Conservation (phyloP, 2,329 filamentous ascomycete genomes). For the Fusarium citri region DNA sequence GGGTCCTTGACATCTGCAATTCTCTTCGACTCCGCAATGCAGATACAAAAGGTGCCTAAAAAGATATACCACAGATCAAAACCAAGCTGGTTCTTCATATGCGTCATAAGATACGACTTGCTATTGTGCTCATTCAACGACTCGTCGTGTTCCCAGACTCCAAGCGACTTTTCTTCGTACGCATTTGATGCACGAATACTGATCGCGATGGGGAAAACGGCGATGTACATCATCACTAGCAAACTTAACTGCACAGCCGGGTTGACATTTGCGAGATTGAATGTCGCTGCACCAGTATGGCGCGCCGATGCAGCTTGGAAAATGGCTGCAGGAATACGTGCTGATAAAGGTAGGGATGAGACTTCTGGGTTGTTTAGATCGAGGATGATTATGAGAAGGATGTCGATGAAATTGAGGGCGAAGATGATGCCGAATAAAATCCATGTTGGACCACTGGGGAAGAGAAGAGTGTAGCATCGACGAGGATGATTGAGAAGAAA, state of each 20-base stretch:
- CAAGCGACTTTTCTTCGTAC: conserved; percentile 70
- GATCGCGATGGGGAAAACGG: conserved; percentile 69
- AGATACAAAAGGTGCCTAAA: conserved; percentile 51
- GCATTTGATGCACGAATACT: conserved; percentile 69
- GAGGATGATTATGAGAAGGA: conserved; percentile 63
- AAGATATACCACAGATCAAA: conserved; percentile 57
- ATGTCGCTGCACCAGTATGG: conserved; percentile 62
- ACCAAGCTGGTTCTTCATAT: conserved; percentile 53
- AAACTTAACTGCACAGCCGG: conserved; percentile 68
- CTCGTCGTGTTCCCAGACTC: conserved; percentile 60
- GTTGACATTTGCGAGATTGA: conserved; percentile 60
- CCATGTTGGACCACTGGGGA: conserved; percentile 70
- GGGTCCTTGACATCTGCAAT: conserved; percentile 40
- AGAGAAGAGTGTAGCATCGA: conserved; percentile 71
- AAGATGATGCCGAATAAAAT: conserved; percentile 63
- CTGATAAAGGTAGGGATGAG: conserved; percentile 56
- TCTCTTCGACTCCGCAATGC: conserved; percentile 41
- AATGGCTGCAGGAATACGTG: conserved; percentile 62
- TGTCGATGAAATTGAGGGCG: conserved; percentile 64
- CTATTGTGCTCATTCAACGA: conserved; percentile 43
- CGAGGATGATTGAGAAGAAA: conserved; percentile 72
- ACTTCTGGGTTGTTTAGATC: conserved; percentile 61
- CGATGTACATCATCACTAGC: conserved; percentile 74
- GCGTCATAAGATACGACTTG: conserved; percentile 46
- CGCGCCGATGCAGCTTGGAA: conserved; percentile 66